These are phyloP conservation scores for Picea sitchensis DNA, from an alignment of 75 land plant genomes.

Conservation along the genomic window DNA sequence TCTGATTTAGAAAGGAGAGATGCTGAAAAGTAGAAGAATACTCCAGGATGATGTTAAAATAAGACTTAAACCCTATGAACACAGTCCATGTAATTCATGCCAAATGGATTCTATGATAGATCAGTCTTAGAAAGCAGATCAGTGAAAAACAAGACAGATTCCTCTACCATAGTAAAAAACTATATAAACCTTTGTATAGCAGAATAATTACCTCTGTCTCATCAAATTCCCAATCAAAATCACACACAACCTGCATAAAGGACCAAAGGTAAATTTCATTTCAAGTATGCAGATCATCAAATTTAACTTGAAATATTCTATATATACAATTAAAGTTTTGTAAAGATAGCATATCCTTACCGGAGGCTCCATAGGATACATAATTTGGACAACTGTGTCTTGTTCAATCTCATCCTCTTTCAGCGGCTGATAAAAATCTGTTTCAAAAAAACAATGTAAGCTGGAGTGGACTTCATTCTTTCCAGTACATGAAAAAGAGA, in stretches of 20 bases:
- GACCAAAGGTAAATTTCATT: background rate
- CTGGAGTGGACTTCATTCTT: no score
- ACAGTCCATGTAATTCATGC: no score
- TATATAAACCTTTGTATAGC: no score
- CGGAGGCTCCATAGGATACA: slow-evolving; percentile 91
- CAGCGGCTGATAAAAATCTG: slow-evolving; percentile 87
- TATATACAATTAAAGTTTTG: background rate
- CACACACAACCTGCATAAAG: slow-evolving; percentile 58
- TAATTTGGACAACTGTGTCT: slow-evolving; percentile 75
- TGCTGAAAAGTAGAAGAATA: background rate
- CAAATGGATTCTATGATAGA: background rate
- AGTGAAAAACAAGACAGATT: background rate
- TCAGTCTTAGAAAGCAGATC: background rate
- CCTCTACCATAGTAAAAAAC: no score
- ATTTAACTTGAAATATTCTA: background rate
- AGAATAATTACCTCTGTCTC: slow-evolving; percentile 67
- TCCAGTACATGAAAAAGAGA: no score
- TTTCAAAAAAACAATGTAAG: slow-evolving; percentile 2
- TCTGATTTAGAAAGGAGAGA: no score
- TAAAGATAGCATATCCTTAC: slow-evolving; percentile 32
- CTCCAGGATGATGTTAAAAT: background rate
- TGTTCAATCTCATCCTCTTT: slow-evolving; percentile 80
- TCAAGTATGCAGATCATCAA: background rate
- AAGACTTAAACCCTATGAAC: background rate
- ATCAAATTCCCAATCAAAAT: slow-evolving; percentile 95